Percentiles rank a stretch among this genome's conserved stretches.
Conservation (phyloP, 768 basidiomycete genomes). For the Trametes sanguinea region DNA sequence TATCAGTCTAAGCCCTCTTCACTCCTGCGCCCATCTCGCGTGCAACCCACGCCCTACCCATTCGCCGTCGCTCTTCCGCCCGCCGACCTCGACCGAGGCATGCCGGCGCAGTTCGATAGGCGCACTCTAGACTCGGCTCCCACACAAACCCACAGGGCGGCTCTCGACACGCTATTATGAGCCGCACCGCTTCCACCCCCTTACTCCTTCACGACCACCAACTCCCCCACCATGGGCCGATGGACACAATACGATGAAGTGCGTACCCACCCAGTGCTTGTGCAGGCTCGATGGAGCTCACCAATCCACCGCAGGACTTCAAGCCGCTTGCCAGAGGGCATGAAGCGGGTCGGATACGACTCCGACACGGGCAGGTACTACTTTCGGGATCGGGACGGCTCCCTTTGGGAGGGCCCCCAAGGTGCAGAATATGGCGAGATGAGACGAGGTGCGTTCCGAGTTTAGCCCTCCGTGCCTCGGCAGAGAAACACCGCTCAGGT, state of each 20-base stretch:
- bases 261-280: slow-evolving; percentile 5
- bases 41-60: background rate
- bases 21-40: no score
- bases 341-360: slow-evolving; percentile 75
- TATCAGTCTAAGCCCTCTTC: no score
- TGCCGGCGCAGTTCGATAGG: slow-evolving; percentile 6
- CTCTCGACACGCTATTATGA: background rate
- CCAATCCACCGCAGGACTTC: slow-evolving; percentile 41
- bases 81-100: slow-evolving; percentile 13
- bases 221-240: slow-evolving; percentile 32
- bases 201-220: slow-evolving; percentile 14
- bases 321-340: slow-evolving; percentile 54
- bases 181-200: background rate
- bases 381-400: slow-evolving; percentile 59
- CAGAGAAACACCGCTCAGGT: background rate
- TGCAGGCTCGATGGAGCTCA: background rate
- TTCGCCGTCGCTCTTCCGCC: background rate
- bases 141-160: background rate
- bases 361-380: slow-evolving; percentile 66
- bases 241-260: slow-evolving; percentile 44
- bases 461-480: background rate
- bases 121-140: slow-evolving; percentile 3
- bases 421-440: slow-evolving; percentile 64
- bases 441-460: slow-evolving; percentile 38
- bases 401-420: slow-evolving; percentile 55